Percentiles rank a stretch among this genome's conserved stretches.
These are phyloP conservation scores for Saccharomycopsis schoenii DNA, from an alignment of 805 yeast genomes.

Conservation along the genomic window DNA sequence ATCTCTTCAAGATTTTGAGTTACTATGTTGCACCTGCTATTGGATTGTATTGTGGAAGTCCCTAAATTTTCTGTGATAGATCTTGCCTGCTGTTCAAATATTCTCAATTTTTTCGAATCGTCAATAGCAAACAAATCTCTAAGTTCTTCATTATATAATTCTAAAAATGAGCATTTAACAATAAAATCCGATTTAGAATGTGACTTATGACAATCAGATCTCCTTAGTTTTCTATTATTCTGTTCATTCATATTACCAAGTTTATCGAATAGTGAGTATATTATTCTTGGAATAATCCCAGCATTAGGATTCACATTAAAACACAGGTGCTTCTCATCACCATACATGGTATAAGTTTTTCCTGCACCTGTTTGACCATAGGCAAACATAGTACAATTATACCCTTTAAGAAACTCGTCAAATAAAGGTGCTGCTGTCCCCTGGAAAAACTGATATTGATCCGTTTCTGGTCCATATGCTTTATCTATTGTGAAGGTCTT, in stretches of 20 bases:
- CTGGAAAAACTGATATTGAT: constrained; percentile 56
- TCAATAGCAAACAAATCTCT: constrained; percentile 48
- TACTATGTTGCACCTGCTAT: constrained; percentile 18
- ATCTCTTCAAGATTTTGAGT: constrained; percentile 61
- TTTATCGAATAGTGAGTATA: constrained; percentile 43
- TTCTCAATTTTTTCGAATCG: constrained; percentile 40
- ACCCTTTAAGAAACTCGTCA: constrained; percentile 62
- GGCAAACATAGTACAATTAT: constrained; percentile 74
- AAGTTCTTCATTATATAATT: constrained; percentile 79
- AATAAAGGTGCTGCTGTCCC: constrained; percentile 56
- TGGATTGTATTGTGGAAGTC: constrained; percentile 24
- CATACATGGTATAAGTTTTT: constrained; percentile 72
- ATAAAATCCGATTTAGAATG: constrained; percentile 40
- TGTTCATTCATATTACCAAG: constrained; percentile 23
- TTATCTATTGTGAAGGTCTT: constrained; percentile 67
- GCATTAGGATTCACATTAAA: constrained; percentile 34
- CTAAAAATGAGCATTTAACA: constrained; percentile 73
- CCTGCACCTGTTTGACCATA: constrained; percentile 94
- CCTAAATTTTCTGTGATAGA: constrained; percentile 20
- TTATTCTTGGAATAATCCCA: constrained; percentile 55
- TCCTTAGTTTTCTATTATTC: not conserved
- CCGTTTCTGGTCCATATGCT: constrained; percentile 76
- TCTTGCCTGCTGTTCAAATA: constrained; percentile 32
- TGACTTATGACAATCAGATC: not conserved
- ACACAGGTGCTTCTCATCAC: constrained; percentile 33